phyloP scores from a whole-genome alignment of 2,329 filamentous ascomycete species.

The Trichophyton verrucosum region DNA sequence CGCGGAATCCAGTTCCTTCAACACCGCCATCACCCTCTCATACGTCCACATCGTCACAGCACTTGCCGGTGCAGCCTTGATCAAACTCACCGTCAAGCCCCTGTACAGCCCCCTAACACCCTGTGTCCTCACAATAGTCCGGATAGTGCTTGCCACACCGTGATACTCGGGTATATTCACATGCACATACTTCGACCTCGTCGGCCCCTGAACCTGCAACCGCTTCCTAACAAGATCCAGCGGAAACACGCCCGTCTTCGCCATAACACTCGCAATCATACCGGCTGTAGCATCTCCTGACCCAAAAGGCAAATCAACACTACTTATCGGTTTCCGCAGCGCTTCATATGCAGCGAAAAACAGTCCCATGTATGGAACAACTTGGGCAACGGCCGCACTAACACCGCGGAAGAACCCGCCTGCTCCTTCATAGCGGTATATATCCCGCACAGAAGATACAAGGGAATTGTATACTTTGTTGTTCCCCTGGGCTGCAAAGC shows the following conservation, averaged over 20 bases:
- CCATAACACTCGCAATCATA: slow-evolving; percentile 61
- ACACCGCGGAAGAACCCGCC: slow-evolving; percentile 81
- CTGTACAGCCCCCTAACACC: slow-evolving; percentile 73
- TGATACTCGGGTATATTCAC: slow-evolving; percentile 77
- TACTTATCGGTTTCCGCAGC: slow-evolving; percentile 49
- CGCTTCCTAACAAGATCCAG: slow-evolving; percentile 86
- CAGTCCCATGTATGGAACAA: slow-evolving; percentile 91
- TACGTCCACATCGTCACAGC: slow-evolving; percentile 94
- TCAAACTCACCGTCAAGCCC: slow-evolving; percentile 71
- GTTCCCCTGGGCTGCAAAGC: slow-evolving; percentile 88
- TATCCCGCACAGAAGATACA: slow-evolving; percentile 55
- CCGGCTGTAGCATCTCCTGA: slow-evolving; percentile 76
- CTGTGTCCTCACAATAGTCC: slow-evolving; percentile 56
- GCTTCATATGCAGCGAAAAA: slow-evolving; percentile 88
- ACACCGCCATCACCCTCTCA: slow-evolving; percentile 55
- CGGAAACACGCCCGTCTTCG: slow-evolving; percentile 86
- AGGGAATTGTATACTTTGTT: slow-evolving; percentile 68
- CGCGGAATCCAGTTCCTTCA: slow-evolving; percentile 29
- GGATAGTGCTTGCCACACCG: slow-evolving; percentile 54
- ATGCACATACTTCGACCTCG: slow-evolving; percentile 63
- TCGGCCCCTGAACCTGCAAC: slow-evolving; percentile 90
- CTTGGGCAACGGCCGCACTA: slow-evolving; percentile 68
- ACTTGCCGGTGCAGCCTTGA: slow-evolving; percentile 89
- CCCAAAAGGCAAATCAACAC: slow-evolving; percentile 52
- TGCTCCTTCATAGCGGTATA: slow-evolving; percentile 60